Conservation (phyloP, 805 yeast species). For the Hanseniaspora occidentalis region DNA sequence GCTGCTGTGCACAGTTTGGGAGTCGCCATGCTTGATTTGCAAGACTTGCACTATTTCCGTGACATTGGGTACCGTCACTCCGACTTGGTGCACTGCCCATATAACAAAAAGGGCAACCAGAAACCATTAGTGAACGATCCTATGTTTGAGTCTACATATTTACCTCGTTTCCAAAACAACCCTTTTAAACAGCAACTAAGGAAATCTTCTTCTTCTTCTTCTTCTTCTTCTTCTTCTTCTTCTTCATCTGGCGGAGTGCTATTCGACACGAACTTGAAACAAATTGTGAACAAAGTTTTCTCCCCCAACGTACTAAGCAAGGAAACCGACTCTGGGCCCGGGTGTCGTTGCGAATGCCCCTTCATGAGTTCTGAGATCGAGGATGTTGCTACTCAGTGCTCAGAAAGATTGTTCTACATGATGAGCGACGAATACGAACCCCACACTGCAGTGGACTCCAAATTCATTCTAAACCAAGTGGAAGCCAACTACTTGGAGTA, state of each 20-base stretch:
- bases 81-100: conserved; percentile 74
- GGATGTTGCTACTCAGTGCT: conserved; percentile 39
- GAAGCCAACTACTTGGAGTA: neutral
- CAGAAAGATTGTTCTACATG: conserved; percentile 36
- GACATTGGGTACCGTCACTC: conserved; percentile 87
- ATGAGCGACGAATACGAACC: conserved; percentile 21
- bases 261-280: too few relatives aligned
- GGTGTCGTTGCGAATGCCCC: conserved; percentile 84
- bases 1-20: conserved; percentile 91
- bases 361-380: conserved; percentile 39
- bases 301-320: too few relatives aligned
- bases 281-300: too few relatives aligned
- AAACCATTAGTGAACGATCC: too few relatives aligned
- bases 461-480: conserved; percentile 8
- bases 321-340: too few relatives aligned
- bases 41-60: conserved; percentile 78
- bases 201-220: neutral
- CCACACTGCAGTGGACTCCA: conserved; percentile 16
- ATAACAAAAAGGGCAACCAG: too few relatives aligned
- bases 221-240: too few relatives aligned
- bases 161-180: too few relatives aligned
- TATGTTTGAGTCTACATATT: too few relatives aligned
- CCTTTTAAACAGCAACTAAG: conserved; percentile 7
- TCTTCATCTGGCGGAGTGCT: too few relatives aligned
- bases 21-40: conserved; percentile 55